phyloP scores from a whole-genome alignment of 2,329 filamentous ascomycete species.

The Fusarium siculi region DNA sequence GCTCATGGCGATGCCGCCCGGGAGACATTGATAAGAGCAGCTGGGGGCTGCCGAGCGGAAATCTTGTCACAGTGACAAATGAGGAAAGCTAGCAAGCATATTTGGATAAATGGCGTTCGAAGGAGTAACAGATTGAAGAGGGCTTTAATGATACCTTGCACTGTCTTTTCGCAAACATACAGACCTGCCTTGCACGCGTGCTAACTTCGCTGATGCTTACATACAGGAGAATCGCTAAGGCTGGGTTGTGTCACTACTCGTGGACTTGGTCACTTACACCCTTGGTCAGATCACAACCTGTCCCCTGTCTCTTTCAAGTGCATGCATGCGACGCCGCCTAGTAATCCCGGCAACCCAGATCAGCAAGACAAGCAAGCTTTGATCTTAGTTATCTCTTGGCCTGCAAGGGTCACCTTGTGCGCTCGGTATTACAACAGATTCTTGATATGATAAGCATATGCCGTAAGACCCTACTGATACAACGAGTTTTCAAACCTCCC shows the following conservation, averaged over 20 bases:
- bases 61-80: conserved; percentile 19
- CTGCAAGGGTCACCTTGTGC: not conserved
- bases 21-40: conserved; percentile 7
- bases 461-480: not conserved
- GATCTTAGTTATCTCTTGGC: not conserved
- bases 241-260: not conserved
- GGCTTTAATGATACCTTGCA: conserved; percentile 19
- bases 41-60: conserved; percentile 39
- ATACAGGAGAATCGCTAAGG: not conserved
- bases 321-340: not conserved
- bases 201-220: not conserved
- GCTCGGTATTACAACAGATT: not conserved
- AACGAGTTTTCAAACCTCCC: not conserved
- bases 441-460: not conserved
- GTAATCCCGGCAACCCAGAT: not conserved
- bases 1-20: conserved; percentile 62
- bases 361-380: not conserved
- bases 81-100: conserved; percentile 8
- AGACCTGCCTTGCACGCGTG: not conserved
- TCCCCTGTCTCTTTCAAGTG: not conserved
- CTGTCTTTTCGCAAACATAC: not conserved
- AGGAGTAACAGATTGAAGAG: conserved; percentile 26
- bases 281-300: not conserved
- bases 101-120: conserved; percentile 18
- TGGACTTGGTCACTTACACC: conserved; percentile 1